These are phyloP conservation scores for Dictyostelium discoideum DNA, from an alignment of 78 protist species.

Conservation along the genomic window dicty_2.7 NC_007090.3:161001-161500, in stretches of 20 bases:
- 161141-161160: background rate
- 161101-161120: constrained; percentile 78
- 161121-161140: background rate
- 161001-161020: constrained; percentile 64
- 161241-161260: background rate
- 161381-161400: too few relatives aligned
- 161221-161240: background rate
- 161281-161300: background rate
- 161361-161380: too few relatives aligned
- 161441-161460: too few relatives aligned
- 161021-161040: constrained; percentile 69
- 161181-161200: background rate
- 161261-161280: background rate
- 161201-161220: background rate
- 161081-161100: constrained; percentile 83
- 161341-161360: too few relatives aligned
- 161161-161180: background rate
- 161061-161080: constrained; percentile 81
- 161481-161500: too few relatives aligned
- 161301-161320: background rate
- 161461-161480: too few relatives aligned
- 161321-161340: background rate
- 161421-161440: too few relatives aligned
- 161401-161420: too few relatives aligned
- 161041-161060: constrained; percentile 54